Evolutionary conservation across 2,329 filamentous ascomycete genomes (phyloP).

Genomic region (Coleophoma crateriformis): DNA sequence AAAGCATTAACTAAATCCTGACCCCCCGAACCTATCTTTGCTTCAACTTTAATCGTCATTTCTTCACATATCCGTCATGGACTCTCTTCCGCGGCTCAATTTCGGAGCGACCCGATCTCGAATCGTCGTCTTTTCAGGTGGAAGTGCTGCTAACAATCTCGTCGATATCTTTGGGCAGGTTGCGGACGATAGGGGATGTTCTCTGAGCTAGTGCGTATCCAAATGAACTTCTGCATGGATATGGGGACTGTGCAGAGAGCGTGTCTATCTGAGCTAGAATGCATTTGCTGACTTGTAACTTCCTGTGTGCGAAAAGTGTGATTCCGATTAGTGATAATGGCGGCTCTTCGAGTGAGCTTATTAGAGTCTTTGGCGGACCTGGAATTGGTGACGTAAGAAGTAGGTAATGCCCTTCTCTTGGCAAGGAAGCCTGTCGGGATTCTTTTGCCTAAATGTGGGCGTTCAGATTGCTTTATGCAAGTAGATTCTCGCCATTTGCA

Average conservation of each 20-base stretch:
- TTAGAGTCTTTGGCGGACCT: slow-evolving; percentile 89
- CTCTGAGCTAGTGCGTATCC: slow-evolving; percentile 26
- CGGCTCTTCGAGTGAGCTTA: slow-evolving; percentile 87
- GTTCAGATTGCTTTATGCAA: background rate
- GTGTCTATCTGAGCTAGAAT: background rate
- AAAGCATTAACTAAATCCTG: no score
- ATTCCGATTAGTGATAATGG: slow-evolving; percentile 97
- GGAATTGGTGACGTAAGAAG: slow-evolving; percentile 76
- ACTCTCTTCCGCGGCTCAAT: background rate
- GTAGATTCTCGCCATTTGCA: slow-evolving; percentile 2
- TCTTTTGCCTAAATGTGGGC: no score
- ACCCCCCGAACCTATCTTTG: no score
- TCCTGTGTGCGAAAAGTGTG: slow-evolving; percentile 52
- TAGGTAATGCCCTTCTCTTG: slow-evolving; percentile 31
- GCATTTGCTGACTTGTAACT: background rate
- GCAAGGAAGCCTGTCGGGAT: no score
- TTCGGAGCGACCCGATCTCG: background rate
- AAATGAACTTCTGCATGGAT: background rate
- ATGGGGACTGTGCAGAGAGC: background rate
- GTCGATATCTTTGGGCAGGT: slow-evolving; percentile 78
- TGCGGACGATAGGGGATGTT: slow-evolving; percentile 27
- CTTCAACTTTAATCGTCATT: background rate
- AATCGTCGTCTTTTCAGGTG: slow-evolving; percentile 82
- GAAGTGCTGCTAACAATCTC: slow-evolving; percentile 88
- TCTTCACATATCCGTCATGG: background rate